Evolutionary conservation across 2,329 filamentous ascomycete species (phyloP), one percentile per base, ranked within the genome.

Genomic region (Thermothelomyces thermophilus): DNA sequence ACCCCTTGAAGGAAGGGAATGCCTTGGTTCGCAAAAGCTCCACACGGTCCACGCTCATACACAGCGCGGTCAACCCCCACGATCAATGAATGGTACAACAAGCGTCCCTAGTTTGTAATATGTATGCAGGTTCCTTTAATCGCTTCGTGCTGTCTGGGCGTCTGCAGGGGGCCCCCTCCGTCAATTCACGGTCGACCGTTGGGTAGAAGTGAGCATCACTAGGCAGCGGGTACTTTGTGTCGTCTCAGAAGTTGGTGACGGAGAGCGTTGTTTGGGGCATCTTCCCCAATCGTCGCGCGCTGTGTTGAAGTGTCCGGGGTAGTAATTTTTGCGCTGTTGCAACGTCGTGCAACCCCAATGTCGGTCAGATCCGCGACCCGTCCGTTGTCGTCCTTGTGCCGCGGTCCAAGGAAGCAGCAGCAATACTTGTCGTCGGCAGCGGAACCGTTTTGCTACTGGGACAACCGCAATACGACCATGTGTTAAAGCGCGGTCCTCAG

Each of bases 311-410:
- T 49, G 54, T 47, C 54, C 50, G 47, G 48, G 50, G 50, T 55
- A 51, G 57, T 56, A 58, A 9, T 2, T 59, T 54, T 57, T 48
- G 51, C 56, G 55, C 52, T 58, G 59, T 56, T 57, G 59, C 55
- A 60, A 58, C 58, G 55, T 56, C 51, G 60, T 62, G 58, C 52
- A 51, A 62, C 60, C 58, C 54, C 58, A 60, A 58, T 59, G 58
- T 58, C 58, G 57, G 55, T 57, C 43, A 53, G 53, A 49, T 53
- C 52, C 51, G 57, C 45, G 34, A 47, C 40, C 41, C 41, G 46
- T 50, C 49, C 41, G 35, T 40, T 43, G 41, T 46, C 31, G 49
- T 42, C 47, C 52, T 35, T 48, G 45, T 43, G 40, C 54, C 19
- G 44, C 17, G 22, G 46, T 50, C 46, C 50, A 36, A 45, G 48